These are phyloP conservation scores for Amaranthus palmeri DNA, from an alignment of 148 eudicot genomes.

Conservation along the genomic window DNA sequence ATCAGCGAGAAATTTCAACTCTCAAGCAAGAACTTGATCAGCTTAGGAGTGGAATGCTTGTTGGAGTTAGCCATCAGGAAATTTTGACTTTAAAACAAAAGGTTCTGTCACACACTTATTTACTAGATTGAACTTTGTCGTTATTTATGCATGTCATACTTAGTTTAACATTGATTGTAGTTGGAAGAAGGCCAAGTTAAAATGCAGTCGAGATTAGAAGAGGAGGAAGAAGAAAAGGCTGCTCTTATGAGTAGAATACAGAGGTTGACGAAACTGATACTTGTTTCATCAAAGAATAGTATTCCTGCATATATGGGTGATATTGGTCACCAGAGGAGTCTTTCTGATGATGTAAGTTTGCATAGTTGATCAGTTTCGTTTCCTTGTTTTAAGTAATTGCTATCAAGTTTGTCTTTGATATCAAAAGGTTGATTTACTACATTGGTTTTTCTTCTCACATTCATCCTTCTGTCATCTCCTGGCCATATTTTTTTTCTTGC, in stretches of 20 bases:
- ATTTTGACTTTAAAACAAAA: slow-evolving; percentile 69
- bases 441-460: neutral
- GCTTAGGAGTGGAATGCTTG: slow-evolving; percentile 80
- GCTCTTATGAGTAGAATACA: slow-evolving; percentile 99
- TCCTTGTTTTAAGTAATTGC: slow-evolving; percentile 12
- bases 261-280: slow-evolving; percentile 90
- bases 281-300: slow-evolving; percentile 86
- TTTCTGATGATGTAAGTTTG: slow-evolving; percentile 68
- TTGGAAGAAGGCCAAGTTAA: slow-evolving; percentile 98
- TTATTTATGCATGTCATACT: slow-evolving; percentile 1
- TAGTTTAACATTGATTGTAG: slow-evolving; percentile 32
- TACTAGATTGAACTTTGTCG: neutral
- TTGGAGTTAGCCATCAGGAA: slow-evolving; percentile 85
- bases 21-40: slow-evolving; percentile 93
- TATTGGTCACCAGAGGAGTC: slow-evolving; percentile 46
- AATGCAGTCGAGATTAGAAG: slow-evolving; percentile 96
- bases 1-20: slow-evolving; percentile 81
- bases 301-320: slow-evolving; percentile 56
- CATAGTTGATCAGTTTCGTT: neutral
- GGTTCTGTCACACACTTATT: slow-evolving; percentile 37
- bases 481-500: neutral
- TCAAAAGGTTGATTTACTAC: neutral
- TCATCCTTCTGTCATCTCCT: neutral
- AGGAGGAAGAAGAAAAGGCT: slow-evolving; percentile 97
- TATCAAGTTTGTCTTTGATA: neutral